Conservation (phyloP, 225 moss, liverwort and hornwort genomes). For the Neckera pumila region DNA sequence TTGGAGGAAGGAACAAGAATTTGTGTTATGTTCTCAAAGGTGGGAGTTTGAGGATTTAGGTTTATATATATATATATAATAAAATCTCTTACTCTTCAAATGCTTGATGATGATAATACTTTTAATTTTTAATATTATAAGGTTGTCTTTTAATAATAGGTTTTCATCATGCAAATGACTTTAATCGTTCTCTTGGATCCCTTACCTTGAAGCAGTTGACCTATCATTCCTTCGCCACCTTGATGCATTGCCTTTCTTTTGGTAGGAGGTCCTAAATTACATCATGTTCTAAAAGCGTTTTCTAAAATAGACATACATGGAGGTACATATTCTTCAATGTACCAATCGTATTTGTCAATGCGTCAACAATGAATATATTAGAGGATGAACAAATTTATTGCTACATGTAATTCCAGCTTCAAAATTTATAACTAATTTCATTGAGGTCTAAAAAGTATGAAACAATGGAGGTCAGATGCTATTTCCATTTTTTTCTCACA, state of each 20-base stretch:
- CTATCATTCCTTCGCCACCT: accelerated
- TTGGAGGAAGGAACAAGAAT: neutral
- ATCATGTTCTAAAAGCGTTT: no score
- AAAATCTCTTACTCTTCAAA: neutral
- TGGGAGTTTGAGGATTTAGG: neutral
- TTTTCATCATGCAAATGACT: neutral
- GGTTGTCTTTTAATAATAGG: neutral
- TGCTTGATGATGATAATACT: neutral
- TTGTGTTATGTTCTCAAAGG: neutral
- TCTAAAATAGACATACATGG: no score
- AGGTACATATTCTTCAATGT: no score
- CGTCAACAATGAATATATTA: no score
- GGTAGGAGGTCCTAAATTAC: no score
- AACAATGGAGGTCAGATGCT: no score
- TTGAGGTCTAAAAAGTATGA: no score
- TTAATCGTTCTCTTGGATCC: neutral
- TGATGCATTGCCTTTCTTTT: neutral
- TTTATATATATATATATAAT: neutral
- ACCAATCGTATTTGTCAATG: no score
- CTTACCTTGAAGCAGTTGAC: neutral
- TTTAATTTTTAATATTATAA: neutral
- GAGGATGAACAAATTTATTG: no score
- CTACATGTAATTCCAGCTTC: no score
- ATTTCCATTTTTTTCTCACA: no score
- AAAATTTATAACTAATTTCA: no score